Evolutionary conservation across 179 eudicot genomes (phyloP), one percentile per base, ranked within the genome.

Genomic region (Camellia oleifera): DNA sequence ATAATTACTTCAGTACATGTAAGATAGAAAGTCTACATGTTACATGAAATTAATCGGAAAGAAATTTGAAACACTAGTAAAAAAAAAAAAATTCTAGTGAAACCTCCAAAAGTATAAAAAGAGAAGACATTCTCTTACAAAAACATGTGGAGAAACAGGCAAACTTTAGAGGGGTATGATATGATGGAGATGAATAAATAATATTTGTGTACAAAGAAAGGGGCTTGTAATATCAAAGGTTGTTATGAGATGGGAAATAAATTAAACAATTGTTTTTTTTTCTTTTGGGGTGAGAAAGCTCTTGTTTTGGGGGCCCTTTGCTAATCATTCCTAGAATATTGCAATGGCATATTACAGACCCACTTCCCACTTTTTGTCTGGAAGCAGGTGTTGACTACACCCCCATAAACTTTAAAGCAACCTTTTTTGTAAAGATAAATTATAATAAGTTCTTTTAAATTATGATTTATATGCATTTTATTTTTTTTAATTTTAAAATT

Each of bases 271-370:
- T 23, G 26, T 23, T 23, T 23, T 23, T 23, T 23, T 23, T 75
- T 48, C 5, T 12, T 26, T 69, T 65, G 0, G 46, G 13, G 45
- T 14, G 32, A 11, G 42, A 68, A 69, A 20, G 20, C 40, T 57
- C 12, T 0, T 57, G 11, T 20, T 69, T 42, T 18, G 6, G 75
- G 82, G 85, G 58, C 74, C 88, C 78, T 80, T 73, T 61, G 44
- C 77, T 82, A 69, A 85, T 85, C 74, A 85, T 82, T 77, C 48
- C 83, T 6, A 82, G 85, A 85, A 85, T 85, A 82, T 79, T 79
- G 82, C 67, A 76, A 44, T 26, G 32, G 77, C 83, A 85, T 12
- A 69, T 9, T 63, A 71, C 20, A 81, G 77, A 61, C 88, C 85
- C 83, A 80, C 84, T 18, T 23, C 57, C 26, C 60, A 70, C 88